Evolutionary conservation across 73 alveolate species (phyloP).

Genomic region (Tetrahymena elliotti): DNA sequence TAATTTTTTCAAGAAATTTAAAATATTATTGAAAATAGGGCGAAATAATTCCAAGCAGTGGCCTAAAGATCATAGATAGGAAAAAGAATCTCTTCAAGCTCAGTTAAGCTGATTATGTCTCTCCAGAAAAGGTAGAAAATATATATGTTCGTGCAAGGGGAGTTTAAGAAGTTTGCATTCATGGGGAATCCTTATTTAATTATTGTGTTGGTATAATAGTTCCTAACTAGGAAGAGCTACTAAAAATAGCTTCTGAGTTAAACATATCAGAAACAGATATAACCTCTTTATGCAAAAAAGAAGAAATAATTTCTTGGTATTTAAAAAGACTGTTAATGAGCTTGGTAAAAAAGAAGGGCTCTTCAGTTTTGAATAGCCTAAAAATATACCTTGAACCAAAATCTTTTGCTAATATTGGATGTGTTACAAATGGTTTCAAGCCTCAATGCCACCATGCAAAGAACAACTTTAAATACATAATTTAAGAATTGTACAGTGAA

Average conservation of each 20-base stretch:
- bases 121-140: slow-evolving; percentile 94
- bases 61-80: slow-evolving; percentile 90
- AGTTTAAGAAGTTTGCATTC: slow-evolving; percentile 71
- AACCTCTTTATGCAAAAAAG: not conserved
- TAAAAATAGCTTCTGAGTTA: slow-evolving; percentile 30
- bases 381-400: slow-evolving; percentile 11
- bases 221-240: slow-evolving; percentile 56
- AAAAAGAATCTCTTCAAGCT: slow-evolving; percentile 93
- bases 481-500: not conserved
- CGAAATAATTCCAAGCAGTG: slow-evolving; percentile 68
- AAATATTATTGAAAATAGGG: no score
- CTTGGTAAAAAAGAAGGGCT: slow-evolving; percentile 16
- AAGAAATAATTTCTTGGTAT: not conserved
- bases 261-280: not conserved
- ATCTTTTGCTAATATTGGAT: not conserved
- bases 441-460: not conserved
- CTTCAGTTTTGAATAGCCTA: slow-evolving; percentile 16
- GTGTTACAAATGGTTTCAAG: slow-evolving; percentile 1
- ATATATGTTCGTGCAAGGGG: slow-evolving; percentile 54
- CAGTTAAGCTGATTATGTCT: slow-evolving; percentile 92
- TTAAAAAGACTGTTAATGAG: not conserved
- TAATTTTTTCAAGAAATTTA: no score
- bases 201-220: slow-evolving; percentile 67
- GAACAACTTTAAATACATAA: not conserved
- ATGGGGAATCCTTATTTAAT: slow-evolving; percentile 83